Base-by-base conservation (phyloP, 2,329 filamentous ascomycete genomes). In the Colletotrichum sp. region DNA sequence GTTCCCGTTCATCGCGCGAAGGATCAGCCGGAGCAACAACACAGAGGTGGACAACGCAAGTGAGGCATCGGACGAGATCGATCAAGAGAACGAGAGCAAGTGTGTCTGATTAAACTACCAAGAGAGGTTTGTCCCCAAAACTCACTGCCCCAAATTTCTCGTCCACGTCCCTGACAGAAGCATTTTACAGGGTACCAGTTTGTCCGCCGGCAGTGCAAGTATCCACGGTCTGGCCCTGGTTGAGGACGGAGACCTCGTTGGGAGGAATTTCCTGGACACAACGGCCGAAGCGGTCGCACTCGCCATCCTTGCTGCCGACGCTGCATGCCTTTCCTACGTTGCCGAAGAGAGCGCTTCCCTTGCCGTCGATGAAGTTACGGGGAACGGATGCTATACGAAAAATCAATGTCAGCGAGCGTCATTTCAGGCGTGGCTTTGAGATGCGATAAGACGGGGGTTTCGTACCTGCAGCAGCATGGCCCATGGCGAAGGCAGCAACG, bases 151-250 rank as follows among this genome's bases (percentile, higher is more conserved):
- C 44, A 0, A 22, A 52, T 4, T 13, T 13, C 5, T 5, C n/a
- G n/a, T 22, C 1, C n/a, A 3, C 22, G 2, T 52, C 11, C 6
- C 44, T 52, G n/a, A 52, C 44, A 22, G n/a, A 22, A 11, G 44
- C 5, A 8, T 2, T 19, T 71, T 27, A 73, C 4, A 73, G 70
- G 7, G 74, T 76, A 8, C 74, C 74, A 2, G 62, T 72, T 25
- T 76, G 74, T 27, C 74, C 74, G 7, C 74, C 74, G 2, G 70
- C 74, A 12, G 70, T 73, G 30, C 74, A 76, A 5, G 66, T 57
- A 25, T 36, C 74, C 6, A 76, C 70, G 2, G 30, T n/a, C 25
- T n/a, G 9, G 7, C 74, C 74, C 12, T 73, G 74, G 66, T 76
- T 76, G 8, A 73, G 59, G 8, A 70, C 22, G 5, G 32, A 69